Evolutionary conservation across 768 basidiomycete species (phyloP), one percentile per base, ranked within the genome.

Genomic region (Sporobolomyces phaffii): DNA sequence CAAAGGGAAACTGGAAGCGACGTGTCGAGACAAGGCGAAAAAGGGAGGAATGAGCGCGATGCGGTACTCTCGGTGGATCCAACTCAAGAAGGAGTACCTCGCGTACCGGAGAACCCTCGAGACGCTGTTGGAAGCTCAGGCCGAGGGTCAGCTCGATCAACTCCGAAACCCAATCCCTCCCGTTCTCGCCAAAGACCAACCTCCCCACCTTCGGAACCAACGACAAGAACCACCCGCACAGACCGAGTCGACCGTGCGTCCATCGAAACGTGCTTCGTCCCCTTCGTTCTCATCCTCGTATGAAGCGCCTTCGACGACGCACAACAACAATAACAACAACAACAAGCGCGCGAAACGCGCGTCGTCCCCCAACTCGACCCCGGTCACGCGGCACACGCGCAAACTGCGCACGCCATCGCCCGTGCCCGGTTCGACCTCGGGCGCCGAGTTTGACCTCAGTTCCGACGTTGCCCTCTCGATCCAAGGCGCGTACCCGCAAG

Each of bases 41-140:
- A 28, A 10, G 9, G 52, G 48, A 8, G 72, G 72, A 5, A 41
- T 70, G 36, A 29, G 49, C 28, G 57, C 56, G 13, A 47, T 73
- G 57, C 59, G 48, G 33, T 64, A 70, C 65, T 73, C 61, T 13
- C 15, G 34, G 3, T 74, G 69, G 69, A 52, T 66, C 49, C 52
- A n/a, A 1, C 61, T 73, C 29, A 73, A 72, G 52, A 13, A 47
- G 26, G 73, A 72, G 33, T 74, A 74, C 52, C 54, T 73, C 7
- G 31, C 69, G 2, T 74, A 74, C 58, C 58, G 47, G 3, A 63
- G 67, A 44, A 36, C 67, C 9, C 56, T 74, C 48, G 33, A 33
- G 10, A 41, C 28, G 8, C 60, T 69, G 18, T 26, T 58, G 40
- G 48, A 58, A 26, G 60, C 63, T 28, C 60, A 40, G 20, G 10